Conservation (phyloP, 495 filamentous ascomycete species). For the Sabuloglossum arenarium region DNA sequence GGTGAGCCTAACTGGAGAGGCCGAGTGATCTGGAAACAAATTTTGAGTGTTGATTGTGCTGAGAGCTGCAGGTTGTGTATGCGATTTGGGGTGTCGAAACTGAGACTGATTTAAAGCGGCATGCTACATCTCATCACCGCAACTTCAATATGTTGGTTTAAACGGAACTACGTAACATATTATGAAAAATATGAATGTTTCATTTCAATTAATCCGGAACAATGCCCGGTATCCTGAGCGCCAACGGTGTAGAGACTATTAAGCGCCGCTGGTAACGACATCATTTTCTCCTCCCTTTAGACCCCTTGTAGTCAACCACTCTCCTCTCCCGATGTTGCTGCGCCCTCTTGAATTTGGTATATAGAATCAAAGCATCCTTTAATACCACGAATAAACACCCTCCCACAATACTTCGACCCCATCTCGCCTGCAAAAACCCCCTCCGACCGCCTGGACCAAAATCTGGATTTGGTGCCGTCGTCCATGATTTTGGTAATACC, state of each 20-base stretch:
- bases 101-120: neutral
- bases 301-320: slow-evolving; percentile 41
- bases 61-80: neutral
- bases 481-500: slow-evolving; percentile 41
- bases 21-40: neutral
- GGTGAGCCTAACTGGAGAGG: neutral
- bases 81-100: neutral
- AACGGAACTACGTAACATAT: neutral
- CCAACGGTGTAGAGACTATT: neutral
- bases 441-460: neutral
- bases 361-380: slow-evolving; percentile 54
- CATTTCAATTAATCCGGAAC: neutral
- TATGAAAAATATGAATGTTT: neutral
- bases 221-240: neutral
- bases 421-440: slow-evolving; percentile 49
- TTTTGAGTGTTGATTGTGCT: neutral
- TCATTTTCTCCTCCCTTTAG: slow-evolving; percentile 10
- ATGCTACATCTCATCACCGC: neutral
- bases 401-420: slow-evolving; percentile 62
- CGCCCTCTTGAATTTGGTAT: slow-evolving; percentile 51
- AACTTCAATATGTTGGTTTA: neutral
- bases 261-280: neutral
- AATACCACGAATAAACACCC: slow-evolving; percentile 63
- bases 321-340: slow-evolving; percentile 43
- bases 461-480: slow-evolving; percentile 17